phyloP scores from a whole-genome alignment of 2,329 filamentous ascomycete species.

The Hypoxylon sp. region DNA sequence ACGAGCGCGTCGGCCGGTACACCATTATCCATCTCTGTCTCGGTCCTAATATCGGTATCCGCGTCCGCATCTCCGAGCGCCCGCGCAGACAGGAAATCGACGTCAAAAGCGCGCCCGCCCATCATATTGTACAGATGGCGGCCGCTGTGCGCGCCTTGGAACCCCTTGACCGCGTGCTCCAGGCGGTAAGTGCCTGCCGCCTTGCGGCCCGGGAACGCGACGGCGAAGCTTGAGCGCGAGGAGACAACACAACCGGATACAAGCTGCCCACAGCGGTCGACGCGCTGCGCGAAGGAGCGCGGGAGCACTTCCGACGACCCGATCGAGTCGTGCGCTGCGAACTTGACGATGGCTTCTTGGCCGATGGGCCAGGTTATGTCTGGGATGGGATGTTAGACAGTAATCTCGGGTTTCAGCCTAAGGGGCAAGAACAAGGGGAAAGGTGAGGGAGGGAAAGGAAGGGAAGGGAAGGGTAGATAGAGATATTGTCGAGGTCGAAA shows the following conservation, averaged over 20 bases:
- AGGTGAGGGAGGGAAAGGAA: neutral
- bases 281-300: constrained; percentile 46
- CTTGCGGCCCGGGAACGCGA: constrained; percentile 51
- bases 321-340: constrained; percentile 51
- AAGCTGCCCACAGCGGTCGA: constrained; percentile 52
- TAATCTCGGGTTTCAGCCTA: neutral
- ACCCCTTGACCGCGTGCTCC: constrained; percentile 49
- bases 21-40: too few species aligned
- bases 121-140: constrained; percentile 55
- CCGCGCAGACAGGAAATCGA: constrained; percentile 52
- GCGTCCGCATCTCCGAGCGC: neutral
- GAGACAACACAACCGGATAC: constrained; percentile 46
- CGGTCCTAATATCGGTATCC: neutral
- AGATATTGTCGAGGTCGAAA: neutral
- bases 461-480: neutral
- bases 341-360: constrained; percentile 50
- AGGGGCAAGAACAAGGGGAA: too few species aligned
- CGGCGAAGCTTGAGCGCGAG: constrained; percentile 39
- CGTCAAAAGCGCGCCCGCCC: constrained; percentile 52
- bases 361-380: constrained; percentile 56
- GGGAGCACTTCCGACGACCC: constrained; percentile 49
- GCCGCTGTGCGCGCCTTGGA: constrained; percentile 52
- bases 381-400: constrained; percentile 2
- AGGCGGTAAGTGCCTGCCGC: constrained; percentile 46
- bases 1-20: constrained; percentile 7